Evolutionary conservation across 345 rosid genomes (phyloP).

Genomic region (Citrus maxima): DNA sequence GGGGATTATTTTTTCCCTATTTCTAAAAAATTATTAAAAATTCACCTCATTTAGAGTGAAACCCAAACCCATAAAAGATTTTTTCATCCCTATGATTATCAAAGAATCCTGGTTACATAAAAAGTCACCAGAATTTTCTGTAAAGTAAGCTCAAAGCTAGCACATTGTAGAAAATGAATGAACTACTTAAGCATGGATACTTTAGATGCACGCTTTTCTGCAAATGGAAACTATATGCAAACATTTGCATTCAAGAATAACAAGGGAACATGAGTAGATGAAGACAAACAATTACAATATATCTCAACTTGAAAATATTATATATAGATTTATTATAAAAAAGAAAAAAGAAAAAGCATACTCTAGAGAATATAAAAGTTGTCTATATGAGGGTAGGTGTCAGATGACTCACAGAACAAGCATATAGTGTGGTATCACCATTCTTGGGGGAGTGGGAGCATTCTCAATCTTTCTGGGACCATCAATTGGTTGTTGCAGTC

Average conservation of each 20-base stretch:
- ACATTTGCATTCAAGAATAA: background rate
- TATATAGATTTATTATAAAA: no score
- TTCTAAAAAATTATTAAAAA: rapidly evolving
- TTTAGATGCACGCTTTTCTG: background rate
- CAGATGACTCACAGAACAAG: background rate
- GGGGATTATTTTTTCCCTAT: rapidly evolving
- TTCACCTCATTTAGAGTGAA: no score
- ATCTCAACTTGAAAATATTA: background rate
- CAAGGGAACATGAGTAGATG: no score
- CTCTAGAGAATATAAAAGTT: background rate
- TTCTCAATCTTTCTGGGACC: background rate
- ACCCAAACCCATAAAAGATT: no score
- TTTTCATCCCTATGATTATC: no score
- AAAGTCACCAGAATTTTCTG: no score
- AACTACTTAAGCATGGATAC: background rate
- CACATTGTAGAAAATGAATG: background rate
- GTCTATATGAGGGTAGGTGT: background rate
- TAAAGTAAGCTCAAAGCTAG: background rate
- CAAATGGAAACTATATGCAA: background rate
- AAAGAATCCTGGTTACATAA: no score
- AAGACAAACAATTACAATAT: background rate
- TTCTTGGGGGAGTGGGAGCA: background rate
- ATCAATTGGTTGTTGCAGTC: background rate
- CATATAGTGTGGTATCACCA: background rate
- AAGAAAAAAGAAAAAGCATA: no score